Evolutionary conservation across 164 flowering plant genomes (phyloP), one percentile per base, ranked within the genome.

Genomic region (Dillenia suffruticosa): DNA sequence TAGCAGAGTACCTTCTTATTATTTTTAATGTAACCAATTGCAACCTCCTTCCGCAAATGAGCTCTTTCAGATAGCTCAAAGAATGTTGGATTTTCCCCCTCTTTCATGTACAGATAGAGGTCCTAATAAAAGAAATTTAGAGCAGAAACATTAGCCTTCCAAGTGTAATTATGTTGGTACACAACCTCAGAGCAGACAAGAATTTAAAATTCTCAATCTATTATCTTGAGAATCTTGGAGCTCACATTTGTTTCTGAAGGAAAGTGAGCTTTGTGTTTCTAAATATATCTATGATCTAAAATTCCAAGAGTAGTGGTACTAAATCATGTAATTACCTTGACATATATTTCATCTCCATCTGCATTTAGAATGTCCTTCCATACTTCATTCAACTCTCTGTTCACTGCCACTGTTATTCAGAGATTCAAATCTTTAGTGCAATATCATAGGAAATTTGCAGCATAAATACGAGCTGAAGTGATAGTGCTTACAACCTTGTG

Each of bases 321-420:
- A 15, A 46, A 51, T 46, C 32, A 44, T 12, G 12, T 46, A 58
- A 59, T 67, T 76, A 88, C 98, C 92, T 92, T 92, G 22, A 92
- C 79, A 59, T 94, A 94, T 76, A 94, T 94, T 77, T 94, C 99
- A 75, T 94, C 99, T 54, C 99, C 99, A 40, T 89, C 95, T 54
- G 93, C 91, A 72, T 94, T 76, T 47, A 94, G 81, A 60, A 94
- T 81, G 66, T 94, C 99, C 74, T 87, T 94, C 99, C 99, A 94
- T 15, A 94, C 99, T 58, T 79, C 86, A 76, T 89, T 94, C 68
- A 90, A 68, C 63, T 87, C 95, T 59, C 80, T 75, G 72, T 84
- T 82, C 78, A 86, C 88, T 16, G 90, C 86, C 76, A 94, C 99
- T 94, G 87, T 61, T 26, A 68, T n/a, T 54, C 47, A 77, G 47